Conservation (phyloP, 768 basidiomycete species). For the Porphyrellus cyaneotinctus region DNA sequence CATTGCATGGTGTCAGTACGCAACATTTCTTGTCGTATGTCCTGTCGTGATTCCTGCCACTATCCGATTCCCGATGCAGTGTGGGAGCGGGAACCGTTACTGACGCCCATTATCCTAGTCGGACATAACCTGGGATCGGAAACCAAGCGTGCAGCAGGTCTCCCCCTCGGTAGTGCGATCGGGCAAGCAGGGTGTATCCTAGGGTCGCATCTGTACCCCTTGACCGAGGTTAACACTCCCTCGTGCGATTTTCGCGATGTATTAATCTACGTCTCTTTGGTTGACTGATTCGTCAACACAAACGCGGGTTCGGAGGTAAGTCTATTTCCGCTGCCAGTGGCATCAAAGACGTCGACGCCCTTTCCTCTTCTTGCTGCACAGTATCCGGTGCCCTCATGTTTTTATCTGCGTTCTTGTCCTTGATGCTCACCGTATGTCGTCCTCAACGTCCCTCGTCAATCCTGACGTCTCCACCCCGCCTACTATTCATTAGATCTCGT, state of each 20-base stretch:
- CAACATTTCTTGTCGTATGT: too few relatives aligned
- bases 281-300: not conserved
- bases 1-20: slow-evolving; percentile 44
- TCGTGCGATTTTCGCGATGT: too few relatives aligned
- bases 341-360: not conserved
- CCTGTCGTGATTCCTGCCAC: too few relatives aligned
- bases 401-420: slow-evolving; percentile 14
- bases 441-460: too few relatives aligned
- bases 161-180: slow-evolving; percentile 40
- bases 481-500: slow-evolving; percentile 45
- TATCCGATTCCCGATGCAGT: not conserved
- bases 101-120: slow-evolving; percentile 25
- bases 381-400: slow-evolving; percentile 26
- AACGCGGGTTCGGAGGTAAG: slow-evolving; percentile 3
- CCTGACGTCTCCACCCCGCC: too few relatives aligned
- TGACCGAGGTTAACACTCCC: slow-evolving; percentile 28
- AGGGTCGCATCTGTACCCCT: slow-evolving; percentile 41
- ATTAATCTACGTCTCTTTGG: too few relatives aligned
- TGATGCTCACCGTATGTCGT: slow-evolving; percentile 20
- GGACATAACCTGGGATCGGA: slow-evolving; percentile 43
- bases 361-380: not conserved
- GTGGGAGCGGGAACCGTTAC: not conserved
- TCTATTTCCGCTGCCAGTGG: not conserved
- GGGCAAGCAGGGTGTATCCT: slow-evolving; percentile 40
- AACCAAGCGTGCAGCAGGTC: slow-evolving; percentile 40